phyloP scores from a whole-genome alignment of 208 protist genomes.

The Crithidia expoeki region DNA sequence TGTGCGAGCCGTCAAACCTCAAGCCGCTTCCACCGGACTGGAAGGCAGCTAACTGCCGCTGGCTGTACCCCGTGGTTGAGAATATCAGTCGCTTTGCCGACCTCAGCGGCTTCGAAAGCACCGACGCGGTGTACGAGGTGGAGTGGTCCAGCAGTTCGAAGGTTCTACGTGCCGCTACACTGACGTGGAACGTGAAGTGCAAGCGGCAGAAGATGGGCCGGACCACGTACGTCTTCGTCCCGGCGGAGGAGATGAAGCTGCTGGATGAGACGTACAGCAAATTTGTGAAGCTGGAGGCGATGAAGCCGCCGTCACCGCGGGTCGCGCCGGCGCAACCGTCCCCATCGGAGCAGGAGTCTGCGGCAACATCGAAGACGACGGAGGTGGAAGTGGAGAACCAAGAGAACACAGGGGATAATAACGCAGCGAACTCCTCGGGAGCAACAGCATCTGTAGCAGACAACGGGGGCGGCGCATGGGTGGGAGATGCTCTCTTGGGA shows the following conservation, averaged over 20 bases:
- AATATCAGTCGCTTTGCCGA: slow-evolving; percentile 44
- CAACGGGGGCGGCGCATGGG: no score
- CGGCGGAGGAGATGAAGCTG: slow-evolving; percentile 51
- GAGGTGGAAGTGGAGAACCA: neutral
- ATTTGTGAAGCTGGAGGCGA: slow-evolving; percentile 61
- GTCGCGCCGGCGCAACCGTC: slow-evolving; percentile 1
- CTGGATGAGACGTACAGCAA: slow-evolving; percentile 67
- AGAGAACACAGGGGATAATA: neutral
- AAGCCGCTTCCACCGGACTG: slow-evolving; percentile 58
- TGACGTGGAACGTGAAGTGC: slow-evolving; percentile 59
- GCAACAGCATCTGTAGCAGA: neutral
- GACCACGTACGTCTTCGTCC: slow-evolving; percentile 64
- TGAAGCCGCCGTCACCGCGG: slow-evolving; percentile 15
- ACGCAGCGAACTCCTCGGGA: neutral
- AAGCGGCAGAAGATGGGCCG: slow-evolving; percentile 45
- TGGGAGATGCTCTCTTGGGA: no score
- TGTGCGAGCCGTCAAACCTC: slow-evolving; percentile 53
- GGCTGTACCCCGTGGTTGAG: slow-evolving; percentile 76
- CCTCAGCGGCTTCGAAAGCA: slow-evolving; percentile 51
- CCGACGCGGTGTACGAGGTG: slow-evolving; percentile 69
- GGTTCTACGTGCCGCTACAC: slow-evolving; percentile 63
- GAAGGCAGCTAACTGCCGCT: slow-evolving; percentile 60
- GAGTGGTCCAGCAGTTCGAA: slow-evolving; percentile 42
- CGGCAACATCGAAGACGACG: no score
- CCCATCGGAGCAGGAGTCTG: neutral